phyloP scores from a whole-genome alignment of 2,329 filamentous ascomycete species.

The Dactylellina leptospora region DNA sequence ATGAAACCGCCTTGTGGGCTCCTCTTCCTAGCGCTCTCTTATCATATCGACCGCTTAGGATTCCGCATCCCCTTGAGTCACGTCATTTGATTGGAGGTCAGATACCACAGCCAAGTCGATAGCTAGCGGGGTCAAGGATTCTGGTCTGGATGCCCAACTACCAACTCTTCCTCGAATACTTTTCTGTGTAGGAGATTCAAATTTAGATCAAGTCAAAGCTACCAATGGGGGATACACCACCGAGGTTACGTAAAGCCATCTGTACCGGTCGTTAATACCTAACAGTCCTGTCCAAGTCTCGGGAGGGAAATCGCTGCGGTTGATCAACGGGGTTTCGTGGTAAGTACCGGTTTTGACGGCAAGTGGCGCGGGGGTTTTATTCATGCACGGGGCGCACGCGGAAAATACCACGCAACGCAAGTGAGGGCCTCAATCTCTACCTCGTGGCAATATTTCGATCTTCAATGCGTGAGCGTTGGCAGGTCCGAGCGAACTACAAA shows the following conservation, averaged over 20 bases:
- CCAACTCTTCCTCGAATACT: no score
- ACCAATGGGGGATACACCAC: neutral
- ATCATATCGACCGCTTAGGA: conserved; percentile 21
- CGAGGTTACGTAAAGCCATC: conserved; percentile 2
- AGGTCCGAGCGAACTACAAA: no score
- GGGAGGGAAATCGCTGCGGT: no score
- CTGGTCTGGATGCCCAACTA: neutral
- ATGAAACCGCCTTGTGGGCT: conserved; percentile 24
- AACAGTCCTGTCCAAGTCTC: no score
- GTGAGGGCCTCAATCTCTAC: no score
- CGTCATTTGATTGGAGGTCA: conserved; percentile 10
- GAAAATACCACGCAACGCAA: conserved; percentile 5
- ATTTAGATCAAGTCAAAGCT: neutral
- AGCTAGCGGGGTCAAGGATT: neutral
- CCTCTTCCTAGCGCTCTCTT: conserved; percentile 8
- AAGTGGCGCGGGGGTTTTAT: no score
- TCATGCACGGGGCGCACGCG: no score
- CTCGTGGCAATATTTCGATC: neutral
- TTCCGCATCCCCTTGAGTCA: neutral
- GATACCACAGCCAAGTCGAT: neutral
- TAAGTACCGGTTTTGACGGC: no score
- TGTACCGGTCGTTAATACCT: no score
- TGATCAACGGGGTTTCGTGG: no score
- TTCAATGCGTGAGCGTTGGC: no score
- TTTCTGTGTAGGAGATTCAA: no score